Evolutionary conservation across 768 basidiomycete genomes (phyloP), one percentile per base, ranked within the genome.

Genomic region (Tricholoma matsutake): DNA sequence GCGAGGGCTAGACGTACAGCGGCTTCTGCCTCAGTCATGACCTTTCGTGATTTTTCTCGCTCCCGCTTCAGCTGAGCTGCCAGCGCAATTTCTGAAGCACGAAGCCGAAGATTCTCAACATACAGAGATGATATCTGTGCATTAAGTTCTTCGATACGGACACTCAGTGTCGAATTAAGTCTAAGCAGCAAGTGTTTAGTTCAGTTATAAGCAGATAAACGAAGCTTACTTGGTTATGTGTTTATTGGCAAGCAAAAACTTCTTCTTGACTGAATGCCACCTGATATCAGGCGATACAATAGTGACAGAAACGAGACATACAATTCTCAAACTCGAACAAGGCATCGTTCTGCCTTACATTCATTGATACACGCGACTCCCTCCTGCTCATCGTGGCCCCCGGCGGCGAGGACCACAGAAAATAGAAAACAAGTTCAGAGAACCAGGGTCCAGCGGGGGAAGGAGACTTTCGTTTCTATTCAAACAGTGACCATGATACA

Each of bases 241-340:
- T 75, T 92, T 93, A 77, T 94, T 94, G 60, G 91, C 91, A 61
- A 92, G 86, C 20, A 94, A 80, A 68, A 92, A 93, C 78, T 92
- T 93, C 86, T 91, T 92, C 86, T 93, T 93, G 80, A 93, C 92
- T 94, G 58, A 64, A 74, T 64, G 71, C 73, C 73, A 80, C 73
- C 69, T 68, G 69, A 66, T 60, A 63, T 69, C 64, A 72, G 71
- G 60, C 61, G 62, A 41, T 58, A 61, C 56, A 51, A 59, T 56
- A 62, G 57, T 54, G 35, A 57, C 41, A 51, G 63, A 64, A 52
- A 61, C n/a, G 55, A 54, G 41, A 82, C 91, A 68, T 73, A 94
- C 91, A 92, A 69, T 83, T 89, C 76, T 94, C 92, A 67, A 92
- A 92, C 69, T 94, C 92, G 62, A 87, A 81, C 45, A 94, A 78